These are phyloP conservation scores for Globisporangium viniferum DNA, from an alignment of 352 stramenopile species.

Conservation along the genomic window DNA sequence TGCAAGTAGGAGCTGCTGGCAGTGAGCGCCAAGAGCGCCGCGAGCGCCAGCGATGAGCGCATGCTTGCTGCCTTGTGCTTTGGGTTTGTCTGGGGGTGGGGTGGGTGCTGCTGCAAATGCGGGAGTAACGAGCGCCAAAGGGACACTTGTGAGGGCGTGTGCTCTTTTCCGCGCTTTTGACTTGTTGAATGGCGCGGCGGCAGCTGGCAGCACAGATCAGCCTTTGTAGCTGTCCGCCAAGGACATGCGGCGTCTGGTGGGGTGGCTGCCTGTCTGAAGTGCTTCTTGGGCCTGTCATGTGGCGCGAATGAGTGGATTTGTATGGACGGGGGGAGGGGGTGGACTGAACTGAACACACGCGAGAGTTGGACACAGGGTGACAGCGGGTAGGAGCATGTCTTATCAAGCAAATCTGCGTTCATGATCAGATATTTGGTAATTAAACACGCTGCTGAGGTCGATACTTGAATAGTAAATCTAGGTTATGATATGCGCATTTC, in stretches of 20 bases:
- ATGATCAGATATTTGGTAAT: not conserved
- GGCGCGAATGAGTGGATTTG: slow-evolving; percentile 1
- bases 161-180: not conserved
- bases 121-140: not conserved
- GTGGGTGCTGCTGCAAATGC: not conserved
- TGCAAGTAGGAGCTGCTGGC: not conserved
- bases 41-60: not conserved
- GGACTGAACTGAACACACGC: slow-evolving; percentile 4
- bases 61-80: not conserved
- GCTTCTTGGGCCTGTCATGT: not conserved
- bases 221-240: not conserved
- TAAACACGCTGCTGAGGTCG: not conserved
- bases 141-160: not conserved
- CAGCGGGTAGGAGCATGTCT: not conserved
- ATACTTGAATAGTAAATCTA: not conserved
- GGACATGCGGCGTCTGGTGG: not conserved
- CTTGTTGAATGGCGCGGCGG: not conserved
- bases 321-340: not conserved
- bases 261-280: no score
- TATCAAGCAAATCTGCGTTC: not conserved
- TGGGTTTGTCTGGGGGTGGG: not conserved
- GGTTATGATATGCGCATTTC: not conserved
- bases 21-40: not conserved
- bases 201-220: not conserved
- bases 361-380: not conserved